Evolutionary conservation across 164 flowering plant species (phyloP), one percentile per base, ranked within the genome.

Genomic region (Platanus orientalis): DNA sequence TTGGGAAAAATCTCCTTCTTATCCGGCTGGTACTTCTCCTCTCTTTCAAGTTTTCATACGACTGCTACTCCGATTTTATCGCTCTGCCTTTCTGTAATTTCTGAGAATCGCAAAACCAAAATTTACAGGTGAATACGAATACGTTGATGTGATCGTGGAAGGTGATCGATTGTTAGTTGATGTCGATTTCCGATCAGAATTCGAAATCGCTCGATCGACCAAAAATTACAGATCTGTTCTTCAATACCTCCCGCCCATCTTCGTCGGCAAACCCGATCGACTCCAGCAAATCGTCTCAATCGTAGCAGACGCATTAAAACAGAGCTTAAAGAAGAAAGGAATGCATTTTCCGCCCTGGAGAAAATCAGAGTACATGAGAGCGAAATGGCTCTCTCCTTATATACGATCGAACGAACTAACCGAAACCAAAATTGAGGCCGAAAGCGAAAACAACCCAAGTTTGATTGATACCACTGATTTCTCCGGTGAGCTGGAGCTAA

Each of bases 331-430:
- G 80, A 87, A 85, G 87, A 87, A 83, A 66, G 93, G 91, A 6
- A 81, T 90, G 91, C 87, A 74, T 60, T 47, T 83, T n/a, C 86
- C 89, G 23, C 92, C 92, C 1, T 86, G 92, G 92, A 71, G 92
- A 26, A 86, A 83, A 55, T 77, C 82, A 9, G 92, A 84, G 70
- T 86, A 86, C 80, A 74, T 81, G 76, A 69, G 71, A 28, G 75
- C 86, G 58, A 86, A 84, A 57, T 86, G 92, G 92, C 78, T 86
- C 60, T 74, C 85, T 25, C 66, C 81, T 21, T 58, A 68, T 71
- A 69, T 78, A 57, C 66, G 85, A 57, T 50, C 58, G 14, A 2
- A 19, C 17, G 42, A 28, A 27, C 44, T 28, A 54, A 3, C 27
- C 32, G 57, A 42, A 40, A 36, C 14, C 3, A 17, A 29, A 9